phyloP scores from a whole-genome alignment of 352 stramenopile genomes.

The Phytophthora gonapodyides region DNA sequence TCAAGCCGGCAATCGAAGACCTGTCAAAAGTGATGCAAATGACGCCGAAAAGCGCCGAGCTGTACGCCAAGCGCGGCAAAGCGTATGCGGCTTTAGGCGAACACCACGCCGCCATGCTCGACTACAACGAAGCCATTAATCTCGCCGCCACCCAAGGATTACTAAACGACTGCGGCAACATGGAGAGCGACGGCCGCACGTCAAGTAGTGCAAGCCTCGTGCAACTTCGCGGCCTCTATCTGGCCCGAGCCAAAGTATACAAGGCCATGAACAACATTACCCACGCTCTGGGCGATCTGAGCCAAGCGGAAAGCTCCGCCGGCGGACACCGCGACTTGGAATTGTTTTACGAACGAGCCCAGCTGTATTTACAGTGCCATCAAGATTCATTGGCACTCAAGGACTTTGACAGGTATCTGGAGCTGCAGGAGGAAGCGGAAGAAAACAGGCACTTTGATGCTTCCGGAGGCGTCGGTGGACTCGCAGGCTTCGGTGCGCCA shows the following conservation, averaged over 20 bases:
- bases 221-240: slow-evolving; percentile 50
- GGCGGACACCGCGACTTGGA: slow-evolving; percentile 57
- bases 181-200: slow-evolving; percentile 27
- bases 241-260: slow-evolving; percentile 62
- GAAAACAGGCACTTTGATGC: slow-evolving; percentile 44
- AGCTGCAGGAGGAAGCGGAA: slow-evolving; percentile 61
- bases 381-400: slow-evolving; percentile 51
- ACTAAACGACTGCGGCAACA: slow-evolving; percentile 30
- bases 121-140: slow-evolving; percentile 71
- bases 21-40: slow-evolving; percentile 68
- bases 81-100: slow-evolving; percentile 63
- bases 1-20: slow-evolving; percentile 72
- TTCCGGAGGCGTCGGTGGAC: slow-evolving; percentile 36
- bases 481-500: slow-evolving; percentile 33
- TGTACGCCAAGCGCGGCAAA: slow-evolving; percentile 70
- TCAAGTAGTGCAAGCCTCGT: slow-evolving; percentile 32
- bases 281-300: slow-evolving; percentile 60
- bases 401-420: slow-evolving; percentile 72
- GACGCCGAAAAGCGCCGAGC: slow-evolving; percentile 66
- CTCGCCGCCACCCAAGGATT: slow-evolving; percentile 44
- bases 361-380: slow-evolving; percentile 53
- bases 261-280: slow-evolving; percentile 58
- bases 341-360: slow-evolving; percentile 65
- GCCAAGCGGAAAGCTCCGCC: slow-evolving; percentile 42
- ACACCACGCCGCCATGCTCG: slow-evolving; percentile 53